phyloP scores from a whole-genome alignment of 2,329 filamentous ascomycete genomes.

The Alternaria sp. region DNA sequence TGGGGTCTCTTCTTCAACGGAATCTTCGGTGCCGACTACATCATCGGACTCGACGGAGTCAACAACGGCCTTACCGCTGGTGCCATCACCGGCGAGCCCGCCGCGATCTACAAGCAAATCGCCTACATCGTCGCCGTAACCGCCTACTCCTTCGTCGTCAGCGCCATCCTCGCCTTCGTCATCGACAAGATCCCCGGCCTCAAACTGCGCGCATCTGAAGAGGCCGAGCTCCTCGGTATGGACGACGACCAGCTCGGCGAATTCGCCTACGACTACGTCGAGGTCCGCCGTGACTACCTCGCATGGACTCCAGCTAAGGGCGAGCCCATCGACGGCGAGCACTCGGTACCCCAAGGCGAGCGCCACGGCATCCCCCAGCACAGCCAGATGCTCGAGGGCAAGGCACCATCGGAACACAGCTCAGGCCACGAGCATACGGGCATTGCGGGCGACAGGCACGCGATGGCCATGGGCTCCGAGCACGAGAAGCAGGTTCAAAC shows the following conservation, averaged over 20 bases:
- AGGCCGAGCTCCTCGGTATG: slow-evolving; percentile 86
- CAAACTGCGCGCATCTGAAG: slow-evolving; percentile 78
- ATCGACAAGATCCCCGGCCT: slow-evolving; percentile 80
- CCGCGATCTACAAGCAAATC: slow-evolving; percentile 78
- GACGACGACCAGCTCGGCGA: slow-evolving; percentile 90
- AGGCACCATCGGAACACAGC: slow-evolving; percentile 54
- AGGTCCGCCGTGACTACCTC: slow-evolving; percentile 85
- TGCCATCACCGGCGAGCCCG: slow-evolving; percentile 76
- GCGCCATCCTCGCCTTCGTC: slow-evolving; percentile 72
- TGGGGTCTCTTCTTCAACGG: slow-evolving; percentile 80
- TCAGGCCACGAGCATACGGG: slow-evolving; percentile 55
- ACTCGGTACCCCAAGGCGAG: slow-evolving; percentile 67
- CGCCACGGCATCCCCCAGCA: slow-evolving; percentile 76
- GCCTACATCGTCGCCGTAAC: slow-evolving; percentile 73
- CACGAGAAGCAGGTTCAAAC: slow-evolving; percentile 41
- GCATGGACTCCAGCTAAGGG: slow-evolving; percentile 81
- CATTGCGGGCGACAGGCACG: slow-evolving; percentile 61
- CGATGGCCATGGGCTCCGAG: slow-evolving; percentile 53
- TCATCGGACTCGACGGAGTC: slow-evolving; percentile 75
- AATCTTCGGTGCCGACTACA: slow-evolving; percentile 76
- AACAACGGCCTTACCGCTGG: slow-evolving; percentile 69
- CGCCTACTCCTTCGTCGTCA: slow-evolving; percentile 75
- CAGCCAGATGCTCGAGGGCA: slow-evolving; percentile 67
- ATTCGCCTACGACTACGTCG: slow-evolving; percentile 89
- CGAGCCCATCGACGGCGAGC: slow-evolving; percentile 66